phyloP scores from a whole-genome alignment of 2,329 filamentous ascomycete species.

The Fusarium sp. region DNA sequence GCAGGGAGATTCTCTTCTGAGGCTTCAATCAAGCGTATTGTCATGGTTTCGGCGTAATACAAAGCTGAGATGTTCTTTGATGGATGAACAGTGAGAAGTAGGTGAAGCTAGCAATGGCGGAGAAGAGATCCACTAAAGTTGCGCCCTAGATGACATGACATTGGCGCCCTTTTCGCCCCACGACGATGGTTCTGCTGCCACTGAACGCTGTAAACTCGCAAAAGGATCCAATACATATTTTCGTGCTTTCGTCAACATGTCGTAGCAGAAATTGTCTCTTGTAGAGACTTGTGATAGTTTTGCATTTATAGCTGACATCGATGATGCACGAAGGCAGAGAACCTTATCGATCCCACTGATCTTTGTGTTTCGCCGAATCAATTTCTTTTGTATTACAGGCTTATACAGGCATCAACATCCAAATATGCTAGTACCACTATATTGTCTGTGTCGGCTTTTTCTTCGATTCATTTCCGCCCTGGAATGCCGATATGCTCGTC shows the following conservation, averaged over 20 bases:
- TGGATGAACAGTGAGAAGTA: not conserved
- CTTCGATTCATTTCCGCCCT: not conserved
- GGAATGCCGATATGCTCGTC: constrained; percentile 5
- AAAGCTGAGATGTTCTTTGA: rapidly evolving
- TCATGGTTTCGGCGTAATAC: not conserved
- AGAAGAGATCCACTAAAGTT: not conserved
- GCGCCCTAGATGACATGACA: not conserved
- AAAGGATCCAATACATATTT: not conserved
- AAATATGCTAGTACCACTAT: no score
- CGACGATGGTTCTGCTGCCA: not conserved
- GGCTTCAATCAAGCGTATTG: not conserved
- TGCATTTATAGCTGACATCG: not conserved
- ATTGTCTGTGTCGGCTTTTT: not conserved
- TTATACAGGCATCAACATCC: not conserved
- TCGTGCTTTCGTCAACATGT: rapidly evolving
- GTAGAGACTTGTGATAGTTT: no score
- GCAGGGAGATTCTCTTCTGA: not conserved
- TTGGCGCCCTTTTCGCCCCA: not conserved
- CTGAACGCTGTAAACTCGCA: not conserved
- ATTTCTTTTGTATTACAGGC: not conserved
- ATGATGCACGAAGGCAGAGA: no score
- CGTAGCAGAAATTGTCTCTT: no score
- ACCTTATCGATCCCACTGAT: not conserved
- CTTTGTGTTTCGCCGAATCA: not conserved
- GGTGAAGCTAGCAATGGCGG: not conserved